Evolutionary conservation across 2,329 filamentous ascomycete genomes (phyloP).

Genomic region (Ophiostoma piceae): DNA sequence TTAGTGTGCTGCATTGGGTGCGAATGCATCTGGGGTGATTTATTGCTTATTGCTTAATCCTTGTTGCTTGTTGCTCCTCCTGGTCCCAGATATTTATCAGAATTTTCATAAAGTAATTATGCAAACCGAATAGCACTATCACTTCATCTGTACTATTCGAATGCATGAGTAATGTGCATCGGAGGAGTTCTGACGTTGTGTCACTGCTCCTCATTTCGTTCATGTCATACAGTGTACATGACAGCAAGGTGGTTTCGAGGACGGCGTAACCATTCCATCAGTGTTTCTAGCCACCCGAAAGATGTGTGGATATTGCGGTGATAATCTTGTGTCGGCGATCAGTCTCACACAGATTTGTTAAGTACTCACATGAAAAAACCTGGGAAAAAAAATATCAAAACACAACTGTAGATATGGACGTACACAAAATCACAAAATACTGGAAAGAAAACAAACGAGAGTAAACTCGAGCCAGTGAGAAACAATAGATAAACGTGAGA

Average conservation of each 20-base stretch:
- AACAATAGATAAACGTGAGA: not conserved
- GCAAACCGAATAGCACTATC: too few species aligned
- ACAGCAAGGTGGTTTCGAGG: not conserved
- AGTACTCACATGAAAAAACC: too few species aligned
- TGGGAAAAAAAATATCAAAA: too few species aligned
- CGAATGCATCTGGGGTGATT: not conserved
- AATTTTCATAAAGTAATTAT: too few species aligned
- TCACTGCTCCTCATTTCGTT: not conserved
- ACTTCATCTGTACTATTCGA: too few species aligned
- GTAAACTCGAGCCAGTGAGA: too few species aligned
- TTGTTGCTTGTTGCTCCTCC: not conserved
- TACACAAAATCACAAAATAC: not conserved
- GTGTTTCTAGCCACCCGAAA: not conserved
- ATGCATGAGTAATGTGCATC: not conserved
- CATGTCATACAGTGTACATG: too few species aligned
- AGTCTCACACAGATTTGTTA: not conserved
- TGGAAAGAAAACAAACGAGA: not conserved
- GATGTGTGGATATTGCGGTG: not conserved
- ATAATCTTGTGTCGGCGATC: not conserved
- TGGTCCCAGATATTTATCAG: too few species aligned
- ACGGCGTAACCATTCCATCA: not conserved
- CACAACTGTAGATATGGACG: too few species aligned
- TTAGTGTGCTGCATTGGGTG: slow-evolving; percentile 12
- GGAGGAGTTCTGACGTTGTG: not conserved
- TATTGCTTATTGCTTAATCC: not conserved